A percentile compares a stretch with the other conserved stretches of the same genome.
These are phyloP conservation scores for Camelina laxa DNA, from an alignment of 345 rosid genomes.

Conservation along the genomic window DNA sequence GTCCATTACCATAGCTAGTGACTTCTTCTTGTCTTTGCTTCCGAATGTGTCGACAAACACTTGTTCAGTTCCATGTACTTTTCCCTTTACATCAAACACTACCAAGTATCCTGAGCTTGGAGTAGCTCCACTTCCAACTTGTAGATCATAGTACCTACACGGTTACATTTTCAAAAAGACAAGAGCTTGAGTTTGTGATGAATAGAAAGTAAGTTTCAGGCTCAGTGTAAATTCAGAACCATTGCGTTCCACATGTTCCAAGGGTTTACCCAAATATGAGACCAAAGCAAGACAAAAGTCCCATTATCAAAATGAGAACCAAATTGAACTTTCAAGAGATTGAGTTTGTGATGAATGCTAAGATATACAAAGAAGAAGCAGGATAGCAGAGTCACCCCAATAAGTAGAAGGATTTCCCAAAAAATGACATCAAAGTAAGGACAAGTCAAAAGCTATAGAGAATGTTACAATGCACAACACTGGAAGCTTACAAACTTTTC, in stretches of 20 bases:
- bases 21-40: slow-evolving; percentile 53
- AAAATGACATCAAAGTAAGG: background rate
- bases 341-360: background rate
- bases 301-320: background rate
- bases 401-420: background rate
- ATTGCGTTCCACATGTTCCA: background rate
- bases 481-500: background rate
- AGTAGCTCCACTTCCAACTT: slow-evolving; percentile 74
- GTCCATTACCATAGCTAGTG: slow-evolving; percentile 77
- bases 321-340: background rate
- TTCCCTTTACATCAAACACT: slow-evolving; percentile 79
- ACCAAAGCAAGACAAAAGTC: background rate
- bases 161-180: background rate
- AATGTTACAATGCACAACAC: background rate
- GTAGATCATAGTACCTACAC: slow-evolving; percentile 72
- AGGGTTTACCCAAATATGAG: background rate
- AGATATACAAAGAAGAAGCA: background rate
- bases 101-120: slow-evolving; percentile 81
- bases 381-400: background rate
- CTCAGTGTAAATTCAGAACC: background rate
- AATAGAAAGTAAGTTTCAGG: background rate
- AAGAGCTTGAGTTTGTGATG: slow-evolving; percentile 9
- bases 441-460: background rate
- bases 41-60: slow-evolving; percentile 73
- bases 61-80: slow-evolving; percentile 61